Evolutionary conservation across 441 rosid genomes (phyloP).

Genomic region (Jatropha multifida): DNA sequence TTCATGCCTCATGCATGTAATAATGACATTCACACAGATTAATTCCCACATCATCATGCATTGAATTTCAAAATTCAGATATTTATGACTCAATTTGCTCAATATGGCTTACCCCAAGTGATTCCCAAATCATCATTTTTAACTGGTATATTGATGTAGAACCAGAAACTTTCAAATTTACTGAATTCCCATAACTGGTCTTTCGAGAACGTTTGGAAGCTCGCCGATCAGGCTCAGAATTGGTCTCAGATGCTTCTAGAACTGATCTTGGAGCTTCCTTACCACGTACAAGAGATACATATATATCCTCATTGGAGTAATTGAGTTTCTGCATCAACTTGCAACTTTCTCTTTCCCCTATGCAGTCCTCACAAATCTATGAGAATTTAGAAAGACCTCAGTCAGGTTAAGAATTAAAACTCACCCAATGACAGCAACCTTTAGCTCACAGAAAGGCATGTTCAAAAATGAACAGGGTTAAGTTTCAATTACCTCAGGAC

Average conservation of each 20-base stretch:
- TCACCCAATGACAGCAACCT: neutral
- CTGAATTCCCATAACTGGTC: conserved; percentile 68
- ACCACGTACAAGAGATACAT: conserved; percentile 75
- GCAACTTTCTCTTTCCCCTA: conserved; percentile 94
- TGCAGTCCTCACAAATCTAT: conserved; percentile 88
- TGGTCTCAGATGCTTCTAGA: conserved; percentile 72
- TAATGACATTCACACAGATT: neutral
- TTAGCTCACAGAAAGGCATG: neutral
- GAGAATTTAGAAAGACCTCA: conserved; percentile 21
- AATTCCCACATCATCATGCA: neutral
- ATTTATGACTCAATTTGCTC: neutral
- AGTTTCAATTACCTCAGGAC: conserved; percentile 67
- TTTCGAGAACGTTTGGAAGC: conserved; percentile 88
- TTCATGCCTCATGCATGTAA: neutral
- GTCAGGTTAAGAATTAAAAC: conserved; percentile 12
- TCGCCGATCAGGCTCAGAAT: conserved; percentile 73
- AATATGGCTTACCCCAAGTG: conserved; percentile 80
- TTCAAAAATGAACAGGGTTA: conserved; percentile 9
- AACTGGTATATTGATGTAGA: conserved; percentile 86
- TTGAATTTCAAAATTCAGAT: conserved; percentile 15
- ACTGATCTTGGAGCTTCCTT: conserved; percentile 95
- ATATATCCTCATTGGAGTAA: conserved; percentile 74
- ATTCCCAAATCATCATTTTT: conserved; percentile 99
- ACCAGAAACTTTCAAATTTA: conserved; percentile 86
- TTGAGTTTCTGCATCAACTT: conserved; percentile 87